Conservation (phyloP, 805 yeast species). For the Myxozyma lipomycoides region DNA sequence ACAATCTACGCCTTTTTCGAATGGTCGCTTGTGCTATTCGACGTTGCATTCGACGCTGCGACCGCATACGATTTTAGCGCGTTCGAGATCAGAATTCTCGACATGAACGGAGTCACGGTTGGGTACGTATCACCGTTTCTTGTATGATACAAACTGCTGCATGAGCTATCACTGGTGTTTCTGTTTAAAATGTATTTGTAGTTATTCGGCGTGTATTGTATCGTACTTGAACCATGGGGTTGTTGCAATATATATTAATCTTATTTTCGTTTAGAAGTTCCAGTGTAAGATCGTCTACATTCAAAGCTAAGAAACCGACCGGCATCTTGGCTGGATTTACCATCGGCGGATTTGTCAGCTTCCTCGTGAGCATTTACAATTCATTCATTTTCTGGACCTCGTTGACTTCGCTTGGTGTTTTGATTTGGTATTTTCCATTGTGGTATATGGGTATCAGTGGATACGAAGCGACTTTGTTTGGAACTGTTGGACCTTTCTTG, state of each 20-base stretch:
- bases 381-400: slow-evolving; percentile 77
- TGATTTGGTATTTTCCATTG: slow-evolving; percentile 95
- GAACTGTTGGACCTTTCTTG: slow-evolving; percentile 57
- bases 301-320: not conserved
- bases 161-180: too few relatives aligned
- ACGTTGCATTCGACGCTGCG: slow-evolving; percentile 80
- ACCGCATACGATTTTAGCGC: slow-evolving; percentile 65
- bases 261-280: not conserved
- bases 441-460: slow-evolving; percentile 96
- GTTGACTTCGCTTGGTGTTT: slow-evolving; percentile 70
- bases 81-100: slow-evolving; percentile 47
- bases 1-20: slow-evolving; percentile 92
- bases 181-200: not conserved
- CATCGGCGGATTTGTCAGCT: slow-evolving; percentile 30
- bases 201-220: not conserved
- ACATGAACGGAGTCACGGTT: slow-evolving; percentile 31
- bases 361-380: slow-evolving; percentile 46
- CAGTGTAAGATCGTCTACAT: not conserved
- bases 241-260: not conserved
- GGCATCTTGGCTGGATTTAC: slow-evolving; percentile 23
- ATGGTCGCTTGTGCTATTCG: slow-evolving; percentile 83
- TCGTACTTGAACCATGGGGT: not conserved
- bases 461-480: slow-evolving; percentile 68
- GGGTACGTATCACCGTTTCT: slow-evolving; percentile 28
- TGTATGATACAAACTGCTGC: slow-evolving; percentile 19